These are phyloP conservation scores for Ceratobasidium sp. DNA, from an alignment of 1,284 basidiomycete species.

Conservation along the genomic window DNA sequence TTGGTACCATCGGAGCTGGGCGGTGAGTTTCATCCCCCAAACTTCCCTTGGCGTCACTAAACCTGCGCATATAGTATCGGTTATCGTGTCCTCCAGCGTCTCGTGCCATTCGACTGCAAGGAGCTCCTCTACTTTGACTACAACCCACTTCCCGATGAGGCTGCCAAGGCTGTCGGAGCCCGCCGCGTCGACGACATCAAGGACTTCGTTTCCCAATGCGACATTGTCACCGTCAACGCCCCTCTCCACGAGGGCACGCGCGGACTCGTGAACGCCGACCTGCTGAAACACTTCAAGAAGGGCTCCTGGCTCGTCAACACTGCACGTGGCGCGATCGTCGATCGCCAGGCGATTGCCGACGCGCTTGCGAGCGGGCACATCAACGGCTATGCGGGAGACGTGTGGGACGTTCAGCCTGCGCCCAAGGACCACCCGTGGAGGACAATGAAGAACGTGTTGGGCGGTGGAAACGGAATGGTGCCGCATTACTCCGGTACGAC, in stretches of 20 bases:
- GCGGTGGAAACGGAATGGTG: slow-evolving; percentile 83
- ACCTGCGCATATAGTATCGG: slow-evolving; percentile 72
- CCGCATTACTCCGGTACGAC: slow-evolving; percentile 87
- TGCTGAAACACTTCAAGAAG: slow-evolving; percentile 91
- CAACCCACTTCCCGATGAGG: slow-evolving; percentile 79
- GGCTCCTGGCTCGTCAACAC: slow-evolving; percentile 94
- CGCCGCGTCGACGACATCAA: slow-evolving; percentile 86
- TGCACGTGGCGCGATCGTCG: slow-evolving; percentile 92
- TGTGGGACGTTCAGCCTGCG: slow-evolving; percentile 86
- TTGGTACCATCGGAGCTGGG: slow-evolving; percentile 89
- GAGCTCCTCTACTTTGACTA: slow-evolving; percentile 97
- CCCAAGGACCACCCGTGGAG: slow-evolving; percentile 90
- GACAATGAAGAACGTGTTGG: slow-evolving; percentile 81
- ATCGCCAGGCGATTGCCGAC: slow-evolving; percentile 82
- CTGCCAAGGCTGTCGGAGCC: slow-evolving; percentile 77
- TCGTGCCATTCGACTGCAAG: slow-evolving; percentile 90
- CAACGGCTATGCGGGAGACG: slow-evolving; percentile 75
- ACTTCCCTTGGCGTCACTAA: not conserved
- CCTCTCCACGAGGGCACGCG: slow-evolving; percentile 91
- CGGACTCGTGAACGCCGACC: slow-evolving; percentile 84
- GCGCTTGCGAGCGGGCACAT: slow-evolving; percentile 86
- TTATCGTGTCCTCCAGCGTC: slow-evolving; percentile 89
- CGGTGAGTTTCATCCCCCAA: slow-evolving; percentile 49
- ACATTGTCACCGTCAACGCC: slow-evolving; percentile 90
- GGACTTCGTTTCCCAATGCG: slow-evolving; percentile 85